Evolutionary conservation across 352 stramenopile genomes (phyloP).

Genomic region (Globisporangium solare): DNA sequence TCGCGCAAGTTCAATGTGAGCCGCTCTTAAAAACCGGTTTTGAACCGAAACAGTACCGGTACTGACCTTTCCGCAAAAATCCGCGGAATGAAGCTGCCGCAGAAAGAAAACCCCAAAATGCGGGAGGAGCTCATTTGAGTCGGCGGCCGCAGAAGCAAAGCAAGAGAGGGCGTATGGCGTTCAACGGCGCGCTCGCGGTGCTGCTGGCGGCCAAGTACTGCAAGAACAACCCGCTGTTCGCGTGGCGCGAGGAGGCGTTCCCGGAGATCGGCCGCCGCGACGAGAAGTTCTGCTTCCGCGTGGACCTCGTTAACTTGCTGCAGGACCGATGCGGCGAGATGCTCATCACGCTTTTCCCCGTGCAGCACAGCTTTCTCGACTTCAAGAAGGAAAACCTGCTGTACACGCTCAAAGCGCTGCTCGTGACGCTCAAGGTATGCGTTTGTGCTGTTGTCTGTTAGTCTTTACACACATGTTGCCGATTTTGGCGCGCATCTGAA

Average conservation of each 20-base stretch:
- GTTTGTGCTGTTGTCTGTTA: neutral
- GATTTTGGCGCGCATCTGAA: too few relatives aligned
- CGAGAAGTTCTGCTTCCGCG: conserved; percentile 68
- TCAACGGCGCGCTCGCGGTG: conserved; percentile 59
- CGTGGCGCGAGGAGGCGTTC: conserved; percentile 64
- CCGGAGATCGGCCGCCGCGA: conserved; percentile 45
- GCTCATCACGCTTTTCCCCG: conserved; percentile 56
- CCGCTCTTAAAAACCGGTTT: too few relatives aligned
- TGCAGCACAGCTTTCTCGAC: conserved; percentile 52
- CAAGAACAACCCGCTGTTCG: conserved; percentile 59
- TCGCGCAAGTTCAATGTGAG: too few relatives aligned
- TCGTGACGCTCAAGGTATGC: conserved; percentile 65
- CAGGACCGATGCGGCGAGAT: conserved; percentile 48
- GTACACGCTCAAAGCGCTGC: conserved; percentile 71
- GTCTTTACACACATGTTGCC: too few relatives aligned
- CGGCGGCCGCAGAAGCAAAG: neutral
- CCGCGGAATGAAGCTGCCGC: too few relatives aligned
- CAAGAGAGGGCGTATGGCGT: conserved; percentile 16
- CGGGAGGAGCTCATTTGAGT: too few relatives aligned
- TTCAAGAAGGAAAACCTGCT: conserved; percentile 48
- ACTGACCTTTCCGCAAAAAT: too few relatives aligned
- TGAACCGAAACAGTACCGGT: too few relatives aligned
- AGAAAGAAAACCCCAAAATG: too few relatives aligned
- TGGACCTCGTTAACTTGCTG: conserved; percentile 66
- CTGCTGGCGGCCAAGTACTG: conserved; percentile 75